Base-by-base conservation (phyloP, 2,329 filamentous ascomycete genomes). In the Zymoseptoria tritici region DNA sequence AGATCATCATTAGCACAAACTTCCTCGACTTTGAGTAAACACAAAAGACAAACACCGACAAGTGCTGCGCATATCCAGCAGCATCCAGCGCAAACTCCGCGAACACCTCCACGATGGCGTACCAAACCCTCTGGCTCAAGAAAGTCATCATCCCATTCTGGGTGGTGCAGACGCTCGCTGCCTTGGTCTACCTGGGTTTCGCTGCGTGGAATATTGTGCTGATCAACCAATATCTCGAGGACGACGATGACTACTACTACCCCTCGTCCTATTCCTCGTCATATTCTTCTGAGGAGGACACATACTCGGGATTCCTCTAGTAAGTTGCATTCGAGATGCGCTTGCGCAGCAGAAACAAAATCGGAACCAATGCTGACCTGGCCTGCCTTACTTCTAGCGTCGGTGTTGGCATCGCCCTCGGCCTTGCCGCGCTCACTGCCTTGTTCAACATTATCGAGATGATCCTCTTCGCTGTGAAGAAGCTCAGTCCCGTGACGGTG, bases 101-200 rank as follows among this genome's bases (percentile, higher is more conserved):
- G 60, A 49, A 57, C 29, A 68, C 67, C 60, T 36, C 31, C 11
- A 42, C 36, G 16, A 42, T 42, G 36, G 36, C 36, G 16, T 57
- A 56, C 49, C 57, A 60, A 54, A 65, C 66, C 24, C 59, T 70
- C 19, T 72, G 69, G 68, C 52, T 59, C 26, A 71, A 71, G 64
- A 59, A 63, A 42, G 65, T 68, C 49, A 62, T 69, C 51, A 63
- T 71, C 19, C 68, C 70, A 2, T 63, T 71, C 59, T 72, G 69
- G 69, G 54, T 63, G 3, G 22, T 69, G 20, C 62, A 71, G 56
- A 29, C 66, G 7, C 22, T 66, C 22, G 60, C 63, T 49, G 53
- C 63, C 56, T 50, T 65, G 50, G 56, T 55, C 29, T 49, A 52
- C 13, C 36, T 59, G 21, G 54, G 31, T 21, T 24, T 55, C 59